Base-by-base conservation (phyloP, 1,284 basidiomycete species). In the Phellopilus nigrolimitatus region DNA sequence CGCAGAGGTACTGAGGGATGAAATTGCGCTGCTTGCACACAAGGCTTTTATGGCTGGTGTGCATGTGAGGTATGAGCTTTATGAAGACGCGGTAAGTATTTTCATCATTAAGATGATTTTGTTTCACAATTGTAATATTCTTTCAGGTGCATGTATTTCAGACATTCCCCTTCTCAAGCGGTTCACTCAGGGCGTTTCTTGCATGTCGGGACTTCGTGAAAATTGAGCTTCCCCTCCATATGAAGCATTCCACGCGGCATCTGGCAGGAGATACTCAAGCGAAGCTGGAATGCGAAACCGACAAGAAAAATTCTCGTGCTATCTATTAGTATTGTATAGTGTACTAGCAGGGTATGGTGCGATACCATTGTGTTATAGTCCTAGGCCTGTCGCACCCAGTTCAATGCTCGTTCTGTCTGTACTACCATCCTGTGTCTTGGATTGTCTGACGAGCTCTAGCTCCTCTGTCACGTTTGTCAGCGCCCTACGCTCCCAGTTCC, bases 1-100 rank as follows among this genome's bases (percentile, higher is more conserved):
- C 56, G 88, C 91, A 0, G 95, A 99, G 65, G 91, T 97, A 1
- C 72, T 99, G 22, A 76, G 93, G 25, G 95, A 98, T 63, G 95
- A 98, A 65, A 88, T 89, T 40, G 89, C 88, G 4, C 74, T 98
- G n/a, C 70, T 98, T 15, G 93, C 95, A 1, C 91, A 97, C 72
- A 99, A 99, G 66, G 95, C 95, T 10, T 82, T 84, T 2, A 67
- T 90, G 17, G 84, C 90, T 0, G 95, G 95, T 5, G 93, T 97
- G 22, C 72, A 88, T 44, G 91, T 97, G 25, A 82, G 84, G 52
- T 90, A 97, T 64, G 95, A 99, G 67, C 71, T 95, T 36, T 98
- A 94, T 64, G 89, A 95, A 60, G 95, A 98, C 67, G 88, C 85
- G 51, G 90, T 93, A 71, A 64, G 89, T 80, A 64, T 40, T 65